Evolutionary conservation across 2,329 filamentous ascomycete species (phyloP).

Genomic region (Microcyclospora pomicola): DNA sequence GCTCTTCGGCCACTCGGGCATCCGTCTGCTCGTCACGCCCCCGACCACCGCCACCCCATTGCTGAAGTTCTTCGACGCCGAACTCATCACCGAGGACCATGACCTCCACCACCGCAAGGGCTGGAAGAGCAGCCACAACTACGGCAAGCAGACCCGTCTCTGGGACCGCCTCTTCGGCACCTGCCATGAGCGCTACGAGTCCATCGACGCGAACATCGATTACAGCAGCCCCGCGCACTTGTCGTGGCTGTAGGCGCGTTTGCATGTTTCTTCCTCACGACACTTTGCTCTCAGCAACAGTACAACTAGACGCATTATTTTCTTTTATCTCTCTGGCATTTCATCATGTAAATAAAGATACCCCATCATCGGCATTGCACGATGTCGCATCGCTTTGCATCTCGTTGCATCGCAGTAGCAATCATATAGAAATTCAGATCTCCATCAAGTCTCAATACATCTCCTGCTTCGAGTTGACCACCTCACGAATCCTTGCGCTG

Average conservation of each 20-base stretch:
- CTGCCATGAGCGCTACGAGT: not conserved
- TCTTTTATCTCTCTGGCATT: too few relatives aligned
- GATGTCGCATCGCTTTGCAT: too few relatives aligned
- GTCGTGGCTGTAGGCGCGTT: not conserved
- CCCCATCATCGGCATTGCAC: too few relatives aligned
- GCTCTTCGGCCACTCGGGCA: not conserved
- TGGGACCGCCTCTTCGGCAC: not conserved
- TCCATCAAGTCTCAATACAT: too few relatives aligned
- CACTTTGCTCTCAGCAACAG: too few relatives aligned
- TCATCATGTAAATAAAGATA: too few relatives aligned
- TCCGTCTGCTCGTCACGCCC: not conserved
- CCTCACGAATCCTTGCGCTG: too few relatives aligned
- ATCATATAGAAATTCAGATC: too few relatives aligned
- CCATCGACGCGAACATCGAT: not conserved
- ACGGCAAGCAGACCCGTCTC: not conserved
- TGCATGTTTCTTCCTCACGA: too few relatives aligned
- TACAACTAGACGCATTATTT: too few relatives aligned
- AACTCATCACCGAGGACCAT: not conserved
- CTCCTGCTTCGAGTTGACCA: too few relatives aligned
- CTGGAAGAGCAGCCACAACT: not conserved
- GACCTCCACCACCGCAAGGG: not conserved
- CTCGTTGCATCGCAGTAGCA: too few relatives aligned
- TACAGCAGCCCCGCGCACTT: conserved; percentile 5
- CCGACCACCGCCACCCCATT: not conserved
- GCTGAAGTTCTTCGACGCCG: not conserved